Evolutionary conservation across 2,329 filamentous ascomycete genomes (phyloP).

Genomic region (Falciphora oryzae): DNA sequence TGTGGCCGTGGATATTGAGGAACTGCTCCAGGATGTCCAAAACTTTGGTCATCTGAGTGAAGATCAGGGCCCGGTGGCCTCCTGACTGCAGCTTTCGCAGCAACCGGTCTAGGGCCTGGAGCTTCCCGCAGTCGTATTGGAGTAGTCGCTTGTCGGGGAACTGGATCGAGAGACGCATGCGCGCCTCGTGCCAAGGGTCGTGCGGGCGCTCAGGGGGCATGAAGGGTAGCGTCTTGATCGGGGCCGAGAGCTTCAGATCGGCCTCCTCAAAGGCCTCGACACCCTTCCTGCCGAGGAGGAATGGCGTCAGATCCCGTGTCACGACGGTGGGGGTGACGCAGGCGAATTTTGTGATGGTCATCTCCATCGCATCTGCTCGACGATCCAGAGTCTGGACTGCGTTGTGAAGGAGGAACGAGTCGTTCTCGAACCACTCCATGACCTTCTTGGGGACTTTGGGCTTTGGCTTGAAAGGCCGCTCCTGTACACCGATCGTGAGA

Average conservation of each 20-base stretch:
- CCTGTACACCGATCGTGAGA: constrained; percentile 57
- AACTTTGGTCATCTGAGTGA: constrained; percentile 99
- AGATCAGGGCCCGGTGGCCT: constrained; percentile 91
- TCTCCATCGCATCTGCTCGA: constrained; percentile 66
- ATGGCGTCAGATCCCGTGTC: constrained; percentile 66
- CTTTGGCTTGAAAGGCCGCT: constrained; percentile 52
- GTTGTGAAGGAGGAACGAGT: constrained; percentile 55
- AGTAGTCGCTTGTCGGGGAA: constrained; percentile 95
- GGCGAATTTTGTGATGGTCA: constrained; percentile 77
- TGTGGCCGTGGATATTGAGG: constrained; percentile 94
- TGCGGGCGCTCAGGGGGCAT: constrained; percentile 49
- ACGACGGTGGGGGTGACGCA: constrained; percentile 89
- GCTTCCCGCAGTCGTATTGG: constrained; percentile 95
- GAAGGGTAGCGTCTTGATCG: constrained; percentile 49
- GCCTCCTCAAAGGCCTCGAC: constrained; percentile 51
- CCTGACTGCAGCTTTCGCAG: constrained; percentile 82
- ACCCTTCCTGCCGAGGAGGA: constrained; percentile 58
- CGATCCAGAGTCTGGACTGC: constrained; percentile 72
- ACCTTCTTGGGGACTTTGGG: constrained; percentile 57
- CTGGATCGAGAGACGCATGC: constrained; percentile 88
- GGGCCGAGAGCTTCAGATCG: constrained; percentile 52
- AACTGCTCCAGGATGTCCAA: constrained; percentile 97
- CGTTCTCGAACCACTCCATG: constrained; percentile 70
- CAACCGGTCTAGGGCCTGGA: constrained; percentile 82
- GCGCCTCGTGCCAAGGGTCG: constrained; percentile 90